Conservation (phyloP, 805 yeast genomes). For the Kurtzmaniella cleridarum region DNA sequence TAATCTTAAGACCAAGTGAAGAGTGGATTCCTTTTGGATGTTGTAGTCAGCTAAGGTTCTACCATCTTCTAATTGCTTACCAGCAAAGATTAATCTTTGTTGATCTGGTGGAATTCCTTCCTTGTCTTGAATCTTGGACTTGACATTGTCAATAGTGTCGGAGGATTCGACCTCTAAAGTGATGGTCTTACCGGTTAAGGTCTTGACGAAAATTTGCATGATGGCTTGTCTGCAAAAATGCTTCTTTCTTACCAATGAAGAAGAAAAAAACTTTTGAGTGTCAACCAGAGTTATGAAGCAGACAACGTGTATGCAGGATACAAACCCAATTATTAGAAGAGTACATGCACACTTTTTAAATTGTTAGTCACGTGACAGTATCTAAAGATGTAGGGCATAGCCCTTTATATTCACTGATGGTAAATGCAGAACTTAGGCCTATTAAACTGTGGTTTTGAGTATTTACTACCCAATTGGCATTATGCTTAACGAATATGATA, state of each 20-base stretch:
- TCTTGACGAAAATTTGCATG: conserved; percentile 98
- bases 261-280: conserved; percentile 3
- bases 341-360: neutral
- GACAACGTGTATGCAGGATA: neutral
- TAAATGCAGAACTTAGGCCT: neutral
- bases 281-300: neutral
- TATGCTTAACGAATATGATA: too few species aligned
- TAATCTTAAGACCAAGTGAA: conserved; percentile 92
- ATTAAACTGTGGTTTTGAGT: neutral
- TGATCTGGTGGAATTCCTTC: conserved; percentile 99
- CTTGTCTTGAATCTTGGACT: conserved; percentile 98
- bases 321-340: neutral
- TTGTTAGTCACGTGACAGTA: neutral
- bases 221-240: conserved; percentile 37
- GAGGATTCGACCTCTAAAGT: conserved; percentile 98
- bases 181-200: conserved; percentile 99
- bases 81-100: conserved; percentile 99
- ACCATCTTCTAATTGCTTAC: conserved; percentile 99
- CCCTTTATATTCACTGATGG: neutral
- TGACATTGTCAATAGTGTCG: conserved; percentile 98
- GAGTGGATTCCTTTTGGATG: conserved; percentile 99
- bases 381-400: conserved; percentile 4
- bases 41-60: conserved; percentile 98
- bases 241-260: conserved; percentile 44
- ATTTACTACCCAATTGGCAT: too few species aligned